These are phyloP conservation scores for Stentor roeselii DNA, from an alignment of 73 alveolate species.

Conservation along the genomic window DNA sequence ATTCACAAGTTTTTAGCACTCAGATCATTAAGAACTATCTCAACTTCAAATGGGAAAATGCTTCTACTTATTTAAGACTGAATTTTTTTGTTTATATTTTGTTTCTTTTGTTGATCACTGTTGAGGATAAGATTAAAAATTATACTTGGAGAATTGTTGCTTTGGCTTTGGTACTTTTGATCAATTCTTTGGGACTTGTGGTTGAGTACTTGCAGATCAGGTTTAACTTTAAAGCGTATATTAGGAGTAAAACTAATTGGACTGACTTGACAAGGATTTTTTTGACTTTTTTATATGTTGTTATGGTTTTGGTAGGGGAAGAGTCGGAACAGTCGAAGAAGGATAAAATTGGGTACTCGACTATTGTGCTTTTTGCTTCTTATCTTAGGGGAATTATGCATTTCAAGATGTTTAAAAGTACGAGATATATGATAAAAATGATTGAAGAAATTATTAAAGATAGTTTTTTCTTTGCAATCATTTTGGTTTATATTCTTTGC, in stretches of 20 bases:
- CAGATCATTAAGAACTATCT: constrained; percentile 8
- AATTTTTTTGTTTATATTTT: background rate
- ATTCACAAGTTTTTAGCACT: background rate
- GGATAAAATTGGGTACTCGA: background rate
- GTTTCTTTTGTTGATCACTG: background rate
- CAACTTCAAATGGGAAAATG: constrained; percentile 25
- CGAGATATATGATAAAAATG: constrained; percentile 18
- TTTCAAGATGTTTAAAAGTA: constrained; percentile 12
- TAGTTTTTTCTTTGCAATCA: background rate
- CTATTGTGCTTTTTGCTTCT: background rate
- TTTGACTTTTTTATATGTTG: background rate
- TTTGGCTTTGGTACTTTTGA: background rate
- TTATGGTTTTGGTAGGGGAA: background rate
- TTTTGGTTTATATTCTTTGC: background rate
- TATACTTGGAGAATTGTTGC: background rate
- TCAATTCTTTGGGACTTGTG: background rate
- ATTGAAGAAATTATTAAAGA: constrained; percentile 16
- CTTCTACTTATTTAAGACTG: background rate
- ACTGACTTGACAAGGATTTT: background rate
- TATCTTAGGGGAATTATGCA: background rate
- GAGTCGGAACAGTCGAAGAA: background rate
- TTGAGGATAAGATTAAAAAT: background rate
- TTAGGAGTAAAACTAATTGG: background rate
- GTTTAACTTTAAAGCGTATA: background rate
- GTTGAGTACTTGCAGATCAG: constrained; percentile 21